Evolutionary conservation across 2,329 filamentous ascomycete species (phyloP), one percentile per base, ranked within the genome.

Genomic region (Thelonectria olida): DNA sequence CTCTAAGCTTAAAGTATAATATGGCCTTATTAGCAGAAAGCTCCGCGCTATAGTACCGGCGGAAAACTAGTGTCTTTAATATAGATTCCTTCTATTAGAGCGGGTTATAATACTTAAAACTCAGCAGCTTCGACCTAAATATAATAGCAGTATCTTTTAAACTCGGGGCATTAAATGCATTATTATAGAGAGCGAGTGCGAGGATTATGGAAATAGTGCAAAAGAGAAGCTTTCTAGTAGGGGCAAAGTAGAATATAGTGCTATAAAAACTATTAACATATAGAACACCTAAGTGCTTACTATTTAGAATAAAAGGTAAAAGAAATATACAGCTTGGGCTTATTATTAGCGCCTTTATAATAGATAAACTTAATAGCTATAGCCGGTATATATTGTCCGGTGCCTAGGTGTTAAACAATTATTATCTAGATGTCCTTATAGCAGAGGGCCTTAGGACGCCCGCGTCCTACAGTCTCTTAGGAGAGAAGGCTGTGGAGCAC

Each of bases 321-420:
- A 52, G 23, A 52, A 44, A 71, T 54, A 31, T 60, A 76, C 57
- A 63, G 74, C 58, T 70, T 75, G 6, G 64, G 73, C 52, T 72
- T 73, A 3, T 70, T 71, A 12, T 76, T 45, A 25, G 62, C 62
- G 15, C 70, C 67, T 45, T 76, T 77, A 27, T 76, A 50, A 48
- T 75, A 34, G 20, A 73, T 69, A 22, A 75, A 74, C 58, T 72
- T 75, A 15, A 76, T 64, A 4, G 71, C 65, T 48, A 76, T 76
- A 1, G 65, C 64, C 13, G 65, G 54, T 2, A 73, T 54, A 17
- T 52, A 63, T 25, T 44, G 19, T 39, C 66, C 58, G 3, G 67
- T 74, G 2, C 61, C 52, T 1, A 62, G 69, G 57, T 76, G 53
- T n/a, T 55, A 58, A 2, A 74, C 42, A 22, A 76, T 65, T 27